Evolutionary conservation across 202 grass and related monocot genomes (phyloP), one percentile per base, ranked within the genome.

Genomic region (Elaeis oleifera): DNA sequence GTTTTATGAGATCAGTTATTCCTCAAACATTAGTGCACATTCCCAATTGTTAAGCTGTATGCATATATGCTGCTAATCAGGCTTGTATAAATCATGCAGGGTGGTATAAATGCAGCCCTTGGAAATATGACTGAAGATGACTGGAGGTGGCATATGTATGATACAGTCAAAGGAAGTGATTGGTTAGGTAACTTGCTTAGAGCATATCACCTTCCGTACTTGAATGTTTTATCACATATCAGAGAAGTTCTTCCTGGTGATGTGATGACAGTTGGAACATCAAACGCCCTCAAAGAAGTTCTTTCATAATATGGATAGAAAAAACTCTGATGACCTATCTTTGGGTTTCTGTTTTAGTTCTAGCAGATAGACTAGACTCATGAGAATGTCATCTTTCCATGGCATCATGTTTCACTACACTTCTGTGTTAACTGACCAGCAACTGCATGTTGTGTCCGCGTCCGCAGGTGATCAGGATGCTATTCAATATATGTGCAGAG

Each of bases 131-230:
- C 16, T 15, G 94, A 99, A 82, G 94, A 99, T 86, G 94, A 99
- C 70, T 99, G 94, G 94, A 89, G 94, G 69, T 99, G 94, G 94
- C 88, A 99, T 81, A 99, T 99, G 88, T 94, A 99, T 80, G 94
- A 99, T 61, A 99, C 94, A 39, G 94, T 99, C 64, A 99, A 99
- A 61, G 94, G 94, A 66, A 99, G 94, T 53, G 94, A 99, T 63
- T 99, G 94, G 94, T 80, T 89, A 14, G 88, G 94, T 99, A 86
- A 71, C 70, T 59, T 67, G 67, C 54, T 55, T 68, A 13, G 36
- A 13, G 36, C 36, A 44, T 44, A 44, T 13, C 11, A 44, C 0
- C 36, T 44, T 44, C 9, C 1, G 0, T 44, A 44, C 36, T 44
- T 44, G 36, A 44, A 44, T 44, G 36, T 44, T 44, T 44, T 13